Evolutionary conservation across 2,329 filamentous ascomycete species (phyloP).

Genomic region (Cercospora nicotianae): DNA sequence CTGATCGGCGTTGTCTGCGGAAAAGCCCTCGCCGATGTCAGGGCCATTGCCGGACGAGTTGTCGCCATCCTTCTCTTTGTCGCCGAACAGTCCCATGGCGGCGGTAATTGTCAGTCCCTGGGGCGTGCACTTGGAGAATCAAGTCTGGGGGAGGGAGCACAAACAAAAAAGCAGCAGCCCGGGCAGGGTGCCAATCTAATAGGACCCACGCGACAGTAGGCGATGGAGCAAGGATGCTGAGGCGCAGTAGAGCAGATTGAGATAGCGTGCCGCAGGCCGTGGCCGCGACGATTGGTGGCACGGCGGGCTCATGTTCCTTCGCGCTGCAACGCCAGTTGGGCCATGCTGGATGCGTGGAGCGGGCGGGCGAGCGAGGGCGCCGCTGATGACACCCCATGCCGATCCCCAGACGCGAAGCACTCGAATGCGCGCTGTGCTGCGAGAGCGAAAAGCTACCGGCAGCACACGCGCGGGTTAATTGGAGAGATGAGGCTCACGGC

Average conservation of each 20-base stretch:
- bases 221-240: background rate
- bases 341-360: background rate
- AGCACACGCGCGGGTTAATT: background rate
- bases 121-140: background rate
- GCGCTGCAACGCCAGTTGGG: background rate
- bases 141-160: background rate
- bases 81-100: slow-evolving; percentile 23
- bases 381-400: slow-evolving; percentile 10
- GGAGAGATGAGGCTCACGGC: background rate
- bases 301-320: background rate
- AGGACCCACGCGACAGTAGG: background rate
- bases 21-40: slow-evolving; percentile 22
- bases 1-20: slow-evolving; percentile 33
- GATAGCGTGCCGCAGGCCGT: background rate
- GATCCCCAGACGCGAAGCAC: background rate
- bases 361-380: background rate
- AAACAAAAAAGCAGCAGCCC: background rate
- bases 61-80: slow-evolving; percentile 21
- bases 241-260: background rate
- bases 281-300: slow-evolving; percentile 5
- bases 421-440: background rate
- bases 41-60: slow-evolving; percentile 13
- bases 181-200: background rate
- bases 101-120: background rate
- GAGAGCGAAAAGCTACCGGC: background rate